These are phyloP conservation scores for Pythium biforme DNA, from an alignment of 352 stramenopile genomes.

Conservation along the genomic window DNA sequence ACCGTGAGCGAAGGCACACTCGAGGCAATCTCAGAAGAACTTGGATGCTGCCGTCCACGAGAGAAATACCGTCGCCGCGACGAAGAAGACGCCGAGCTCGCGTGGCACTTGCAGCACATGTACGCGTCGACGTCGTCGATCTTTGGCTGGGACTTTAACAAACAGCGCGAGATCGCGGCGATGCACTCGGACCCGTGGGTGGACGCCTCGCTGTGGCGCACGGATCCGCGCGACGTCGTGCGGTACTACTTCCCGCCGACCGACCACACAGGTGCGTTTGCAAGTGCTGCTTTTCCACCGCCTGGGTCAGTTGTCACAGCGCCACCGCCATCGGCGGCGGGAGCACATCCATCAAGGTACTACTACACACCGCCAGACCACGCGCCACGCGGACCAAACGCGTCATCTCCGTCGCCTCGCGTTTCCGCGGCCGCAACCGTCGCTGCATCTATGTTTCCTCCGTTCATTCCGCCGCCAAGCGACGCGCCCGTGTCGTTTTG, in stretches of 20 bases:
- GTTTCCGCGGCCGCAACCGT: neutral
- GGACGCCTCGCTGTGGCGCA: constrained; percentile 58
- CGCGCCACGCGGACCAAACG: neutral
- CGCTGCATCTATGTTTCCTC: constrained; percentile 13
- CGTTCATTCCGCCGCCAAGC: constrained; percentile 21
- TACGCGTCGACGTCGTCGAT: constrained; percentile 67
- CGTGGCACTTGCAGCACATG: constrained; percentile 71
- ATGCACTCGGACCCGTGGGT: constrained; percentile 38
- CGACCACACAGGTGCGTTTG: neutral
- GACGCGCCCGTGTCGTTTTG: constrained; percentile 24
- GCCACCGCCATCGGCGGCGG: neutral
- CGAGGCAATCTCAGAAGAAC: neutral
- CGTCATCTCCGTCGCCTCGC: constrained; percentile 21
- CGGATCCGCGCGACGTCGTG: constrained; percentile 67
- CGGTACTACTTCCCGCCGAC: constrained; percentile 38
- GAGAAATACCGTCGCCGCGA: constrained; percentile 32
- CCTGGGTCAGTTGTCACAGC: neutral
- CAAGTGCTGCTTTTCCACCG: constrained; percentile 10
- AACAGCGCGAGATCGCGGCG: constrained; percentile 46
- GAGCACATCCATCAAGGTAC: constrained; percentile 36
- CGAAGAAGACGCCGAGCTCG: constrained; percentile 57
- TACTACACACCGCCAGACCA: constrained; percentile 38
- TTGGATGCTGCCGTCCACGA: constrained; percentile 21
- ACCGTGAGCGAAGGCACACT: neutral
- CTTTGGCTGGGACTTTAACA: constrained; percentile 76